Evolutionary conservation across 176 grass and related monocot species (phyloP).

Genomic region (Phoenix roebelenii): DNA sequence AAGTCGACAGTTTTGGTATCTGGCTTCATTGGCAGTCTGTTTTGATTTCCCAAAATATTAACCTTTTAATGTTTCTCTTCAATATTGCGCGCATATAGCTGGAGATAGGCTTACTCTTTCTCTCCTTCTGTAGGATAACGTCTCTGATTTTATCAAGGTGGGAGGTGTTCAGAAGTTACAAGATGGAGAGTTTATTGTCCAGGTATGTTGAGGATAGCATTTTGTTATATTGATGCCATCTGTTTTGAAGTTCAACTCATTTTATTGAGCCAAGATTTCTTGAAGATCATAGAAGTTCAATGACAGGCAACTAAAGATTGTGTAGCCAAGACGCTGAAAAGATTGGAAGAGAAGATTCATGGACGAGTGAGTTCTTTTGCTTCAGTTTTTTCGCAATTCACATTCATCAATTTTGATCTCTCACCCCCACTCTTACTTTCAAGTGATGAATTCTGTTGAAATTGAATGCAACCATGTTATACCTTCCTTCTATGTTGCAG

Average conservation of each 20-base stretch:
- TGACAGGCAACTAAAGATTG: slow-evolving; percentile 95
- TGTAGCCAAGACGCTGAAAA: slow-evolving; percentile 96
- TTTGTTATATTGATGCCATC: background rate
- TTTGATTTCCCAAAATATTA: too few relatives aligned
- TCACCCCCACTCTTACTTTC: too few relatives aligned
- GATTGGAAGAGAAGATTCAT: slow-evolving; percentile 96
- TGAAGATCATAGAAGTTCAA: background rate
- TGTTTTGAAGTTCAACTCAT: too few relatives aligned
- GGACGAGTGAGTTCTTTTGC: slow-evolving; percentile 56
- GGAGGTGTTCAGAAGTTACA: slow-evolving; percentile 95
- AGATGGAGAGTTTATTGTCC: slow-evolving; percentile 98
- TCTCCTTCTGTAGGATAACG: slow-evolving; percentile 55
- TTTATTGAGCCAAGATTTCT: background rate
- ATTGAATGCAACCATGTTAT: background rate
- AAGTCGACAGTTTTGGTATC: background rate
- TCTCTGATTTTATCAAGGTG: slow-evolving; percentile 95
- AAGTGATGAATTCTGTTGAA: too few relatives aligned
- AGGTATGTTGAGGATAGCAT: slow-evolving; percentile 32
- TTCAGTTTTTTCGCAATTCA: slow-evolving; percentile 1
- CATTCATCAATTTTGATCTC: too few relatives aligned
- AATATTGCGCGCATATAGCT: too few relatives aligned
- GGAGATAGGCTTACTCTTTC: slow-evolving; percentile 1
- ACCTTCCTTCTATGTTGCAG: slow-evolving; percentile 25
- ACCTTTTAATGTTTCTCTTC: too few relatives aligned
- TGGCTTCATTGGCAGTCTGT: too few relatives aligned